These are phyloP conservation scores for Arabidopsis suecica DNA, from an alignment of 345 rosid species.

Conservation along the genomic window DNA sequence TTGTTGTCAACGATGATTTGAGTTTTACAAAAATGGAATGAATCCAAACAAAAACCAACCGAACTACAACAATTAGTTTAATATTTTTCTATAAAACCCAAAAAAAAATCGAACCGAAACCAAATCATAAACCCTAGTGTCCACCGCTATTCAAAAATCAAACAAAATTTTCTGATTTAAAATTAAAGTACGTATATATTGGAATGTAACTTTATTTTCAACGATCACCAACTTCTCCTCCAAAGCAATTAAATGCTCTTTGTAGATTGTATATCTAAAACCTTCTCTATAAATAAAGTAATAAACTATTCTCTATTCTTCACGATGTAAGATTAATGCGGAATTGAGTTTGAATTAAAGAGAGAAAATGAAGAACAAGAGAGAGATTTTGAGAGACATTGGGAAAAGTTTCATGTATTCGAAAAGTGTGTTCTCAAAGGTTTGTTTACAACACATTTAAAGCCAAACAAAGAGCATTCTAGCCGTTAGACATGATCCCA, in stretches of 20 bases:
- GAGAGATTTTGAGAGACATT: no score
- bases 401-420: no score
- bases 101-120: neutral
- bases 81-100: neutral
- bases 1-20: no score
- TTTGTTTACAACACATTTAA: no score
- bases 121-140: neutral
- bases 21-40: neutral
- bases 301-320: neutral
- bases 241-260: conserved; percentile 28
- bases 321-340: no score
- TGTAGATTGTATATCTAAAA: neutral
- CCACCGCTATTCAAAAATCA: neutral
- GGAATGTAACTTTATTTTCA: conserved; percentile 30
- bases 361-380: no score
- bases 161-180: conserved; percentile 4
- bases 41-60: neutral
- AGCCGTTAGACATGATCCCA: no score
- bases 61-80: neutral
- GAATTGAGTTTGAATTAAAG: no score
- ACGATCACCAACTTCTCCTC: conserved; percentile 31
- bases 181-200: neutral
- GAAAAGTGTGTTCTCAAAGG: no score
- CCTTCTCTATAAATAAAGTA: conserved; percentile 30
- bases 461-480: no score